Evolutionary conservation across 768 basidiomycete species (phyloP).

Genomic region (Lyophyllum decastes): DNA sequence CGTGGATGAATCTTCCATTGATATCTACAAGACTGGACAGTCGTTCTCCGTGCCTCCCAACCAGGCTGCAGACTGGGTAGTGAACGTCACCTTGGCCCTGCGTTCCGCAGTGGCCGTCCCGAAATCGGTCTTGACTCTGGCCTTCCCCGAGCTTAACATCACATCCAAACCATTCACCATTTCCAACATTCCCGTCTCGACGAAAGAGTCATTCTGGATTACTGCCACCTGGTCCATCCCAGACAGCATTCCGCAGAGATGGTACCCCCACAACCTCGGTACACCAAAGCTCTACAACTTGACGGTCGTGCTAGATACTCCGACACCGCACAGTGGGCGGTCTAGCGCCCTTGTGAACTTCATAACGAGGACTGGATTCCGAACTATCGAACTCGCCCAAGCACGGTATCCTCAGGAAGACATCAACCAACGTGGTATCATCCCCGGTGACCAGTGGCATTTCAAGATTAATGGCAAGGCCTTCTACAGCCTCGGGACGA

Average conservation of each 20-base stretch:
- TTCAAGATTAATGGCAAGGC: conserved; percentile 59
- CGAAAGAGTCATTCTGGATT: conserved; percentile 37
- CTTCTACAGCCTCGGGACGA: conserved; percentile 57
- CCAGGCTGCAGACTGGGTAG: conserved; percentile 53
- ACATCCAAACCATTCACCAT: conserved; percentile 34
- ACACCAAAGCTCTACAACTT: conserved; percentile 57
- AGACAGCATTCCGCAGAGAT: conserved; percentile 46
- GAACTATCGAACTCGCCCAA: conserved; percentile 58
- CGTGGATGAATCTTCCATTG: conserved; percentile 53
- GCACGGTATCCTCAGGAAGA: conserved; percentile 46
- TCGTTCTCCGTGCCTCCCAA: conserved; percentile 43
- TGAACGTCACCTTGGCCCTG: conserved; percentile 53
- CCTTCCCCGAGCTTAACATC: conserved; percentile 48
- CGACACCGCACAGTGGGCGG: conserved; percentile 1
- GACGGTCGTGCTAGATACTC: conserved; percentile 38
- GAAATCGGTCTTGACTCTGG: conserved; percentile 39
- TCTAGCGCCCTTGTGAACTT: conserved; percentile 31
- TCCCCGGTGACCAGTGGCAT: conserved; percentile 62
- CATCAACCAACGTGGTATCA: conserved; percentile 47
- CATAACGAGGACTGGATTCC: conserved; percentile 53
- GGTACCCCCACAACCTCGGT: conserved; percentile 59
- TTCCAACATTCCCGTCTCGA: conserved; percentile 20
- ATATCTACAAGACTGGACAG: conserved; percentile 56
- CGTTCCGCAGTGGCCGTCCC: conserved; percentile 40
- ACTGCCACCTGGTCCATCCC: conserved; percentile 46